These are phyloP conservation scores for Phialocephala sp. DNA, from an alignment of 2,329 filamentous ascomycete genomes.

Conservation along the genomic window DNA sequence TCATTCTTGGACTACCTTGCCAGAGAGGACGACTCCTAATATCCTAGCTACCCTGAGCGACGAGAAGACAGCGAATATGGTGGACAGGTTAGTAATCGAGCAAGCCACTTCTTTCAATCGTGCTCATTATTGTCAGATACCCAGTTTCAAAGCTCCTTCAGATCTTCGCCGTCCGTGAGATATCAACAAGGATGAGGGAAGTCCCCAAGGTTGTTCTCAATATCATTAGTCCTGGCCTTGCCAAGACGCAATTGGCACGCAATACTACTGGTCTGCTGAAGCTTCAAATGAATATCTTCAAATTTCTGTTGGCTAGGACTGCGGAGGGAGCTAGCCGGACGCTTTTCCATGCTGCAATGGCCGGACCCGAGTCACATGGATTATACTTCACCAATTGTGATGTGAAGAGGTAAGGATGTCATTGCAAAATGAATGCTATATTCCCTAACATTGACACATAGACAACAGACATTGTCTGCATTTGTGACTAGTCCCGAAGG, in stretches of 20 bases:
- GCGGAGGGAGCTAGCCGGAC: slow-evolving; percentile 43
- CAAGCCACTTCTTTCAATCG: no score
- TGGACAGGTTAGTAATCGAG: no score
- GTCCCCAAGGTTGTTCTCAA: slow-evolving; percentile 33
- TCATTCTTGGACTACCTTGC: slow-evolving; percentile 23
- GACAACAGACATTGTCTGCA: no score
- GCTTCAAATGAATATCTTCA: slow-evolving; percentile 11
- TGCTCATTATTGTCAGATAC: slow-evolving; percentile 39
- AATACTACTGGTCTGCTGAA: slow-evolving; percentile 19
- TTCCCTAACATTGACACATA: no score
- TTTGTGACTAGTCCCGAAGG: no score
- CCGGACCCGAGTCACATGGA: slow-evolving; percentile 41
- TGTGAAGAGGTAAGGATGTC: not conserved
- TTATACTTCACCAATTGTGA: slow-evolving; percentile 29
- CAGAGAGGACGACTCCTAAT: slow-evolving; percentile 18
- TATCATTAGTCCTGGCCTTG: slow-evolving; percentile 42
- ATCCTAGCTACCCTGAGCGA: slow-evolving; percentile 34
- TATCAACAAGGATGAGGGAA: slow-evolving; percentile 30
- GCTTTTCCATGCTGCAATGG: slow-evolving; percentile 40
- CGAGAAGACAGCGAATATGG: slow-evolving; percentile 27
- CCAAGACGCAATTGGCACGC: slow-evolving; percentile 38
- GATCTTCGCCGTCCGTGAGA: slow-evolving; percentile 33
- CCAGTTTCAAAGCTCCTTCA: slow-evolving; percentile 42
- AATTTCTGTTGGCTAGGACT: slow-evolving; percentile 35
- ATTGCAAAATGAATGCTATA: no score